These are phyloP conservation scores for Coemansia sp. DNA, from an alignment of 192 early-diverging fungal species.

Conservation along the genomic window DNA sequence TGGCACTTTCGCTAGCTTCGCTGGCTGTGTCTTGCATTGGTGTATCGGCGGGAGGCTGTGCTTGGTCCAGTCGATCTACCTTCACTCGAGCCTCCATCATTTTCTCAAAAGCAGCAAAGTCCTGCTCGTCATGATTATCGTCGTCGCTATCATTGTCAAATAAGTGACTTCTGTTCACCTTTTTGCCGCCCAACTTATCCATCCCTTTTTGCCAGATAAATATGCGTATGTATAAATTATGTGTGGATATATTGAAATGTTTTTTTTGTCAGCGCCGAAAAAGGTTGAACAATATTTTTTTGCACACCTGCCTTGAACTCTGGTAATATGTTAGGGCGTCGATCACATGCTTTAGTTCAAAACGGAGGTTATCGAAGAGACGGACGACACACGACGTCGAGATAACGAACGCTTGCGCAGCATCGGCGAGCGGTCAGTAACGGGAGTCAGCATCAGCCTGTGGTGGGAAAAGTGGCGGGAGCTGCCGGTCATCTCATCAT, in stretches of 20 bases:
- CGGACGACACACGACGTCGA: slow-evolving; percentile 40
- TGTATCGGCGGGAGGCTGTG: neutral
- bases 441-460: slow-evolving; percentile 2
- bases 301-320: neutral
- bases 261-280: neutral
- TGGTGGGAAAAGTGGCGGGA: neutral
- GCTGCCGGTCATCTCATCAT: neutral
- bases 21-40: neutral
- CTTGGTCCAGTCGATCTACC: neutral
- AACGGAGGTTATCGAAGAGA: slow-evolving; percentile 17
- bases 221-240: neutral
- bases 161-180: slow-evolving; percentile 39
- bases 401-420: slow-evolving; percentile 32
- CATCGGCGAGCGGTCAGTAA: neutral
- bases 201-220: neutral
- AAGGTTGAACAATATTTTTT: neutral
- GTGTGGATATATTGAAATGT: neutral
- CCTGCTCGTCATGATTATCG: slow-evolving; percentile 27
- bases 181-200: slow-evolving; percentile 28
- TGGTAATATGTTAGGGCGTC: slow-evolving; percentile 7
- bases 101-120: slow-evolving; percentile 43
- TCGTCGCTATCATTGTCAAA: slow-evolving; percentile 28
- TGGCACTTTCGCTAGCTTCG: neutral
- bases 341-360: slow-evolving; percentile 18
- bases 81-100: slow-evolving; percentile 46